Base-by-base conservation (phyloP, 371 early-diverging fungal species). In the Rhizopus arrhizus region DNA sequence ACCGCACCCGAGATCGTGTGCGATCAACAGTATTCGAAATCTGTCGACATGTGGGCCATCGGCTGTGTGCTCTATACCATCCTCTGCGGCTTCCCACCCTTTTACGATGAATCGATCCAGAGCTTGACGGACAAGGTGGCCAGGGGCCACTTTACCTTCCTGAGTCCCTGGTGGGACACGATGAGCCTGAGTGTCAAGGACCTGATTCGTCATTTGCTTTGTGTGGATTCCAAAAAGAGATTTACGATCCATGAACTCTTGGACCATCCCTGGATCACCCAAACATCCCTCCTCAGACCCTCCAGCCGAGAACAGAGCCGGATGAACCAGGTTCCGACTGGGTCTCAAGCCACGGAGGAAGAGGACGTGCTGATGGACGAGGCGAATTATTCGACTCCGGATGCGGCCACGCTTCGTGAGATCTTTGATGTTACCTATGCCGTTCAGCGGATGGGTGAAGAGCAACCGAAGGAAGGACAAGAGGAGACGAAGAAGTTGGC, bases 31-130 rank as follows among this genome's bases (percentile, higher is more conserved):
- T 91, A 93, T 65, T 87, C 88, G 51, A 91, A 90, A 71, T 83
- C 88, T 8, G 95, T 95, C 11, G 96, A 96, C 68, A 89, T 94
- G 88, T 96, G 96, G 96, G 92, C 95, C 13, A 84, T 95, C 53
- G 96, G 96, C 36, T 95, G 94, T 69, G 92, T 96, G 45, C 84
- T 95, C 29, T 96, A 95, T 65, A 92, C 93, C 1, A 70, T 95
- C 56, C 77, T 95, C 10, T 91, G 92, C 56, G 96, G 95, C 0
- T 93, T 91, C 69, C 95, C 94, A 52, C 95, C 96, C 11, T 95
- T 95, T 68, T 92, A 91, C 57, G 93, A 91, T 61, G 91, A 91
- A 56, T 88, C 90, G 53, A 88, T 89, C 58, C 83, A 81, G 54
- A 75, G 77, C 2, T 69, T 93, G 61, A 90, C 89, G 3, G 86